phyloP scores from a whole-genome alignment of 2,329 filamentous ascomycete species.

The Colletotrichum sp. region DNA sequence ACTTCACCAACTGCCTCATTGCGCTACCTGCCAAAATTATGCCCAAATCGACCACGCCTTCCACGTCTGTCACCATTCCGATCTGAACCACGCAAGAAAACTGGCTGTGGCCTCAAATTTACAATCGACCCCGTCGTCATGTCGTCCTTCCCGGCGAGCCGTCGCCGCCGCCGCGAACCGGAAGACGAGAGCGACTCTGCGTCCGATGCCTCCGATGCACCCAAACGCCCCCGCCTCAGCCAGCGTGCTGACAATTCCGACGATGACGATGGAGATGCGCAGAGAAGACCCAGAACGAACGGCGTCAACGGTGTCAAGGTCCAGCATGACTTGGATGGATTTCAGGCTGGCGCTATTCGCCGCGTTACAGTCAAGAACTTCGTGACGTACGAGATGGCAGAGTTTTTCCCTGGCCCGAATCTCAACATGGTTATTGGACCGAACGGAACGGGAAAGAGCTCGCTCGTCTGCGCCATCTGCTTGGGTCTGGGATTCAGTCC shows the following conservation, averaged over 20 bases:
- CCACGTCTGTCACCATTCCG: neutral
- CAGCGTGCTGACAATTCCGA: slow-evolving; percentile 19
- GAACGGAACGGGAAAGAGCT: slow-evolving; percentile 98
- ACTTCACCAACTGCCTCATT: neutral
- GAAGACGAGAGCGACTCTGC: slow-evolving; percentile 42
- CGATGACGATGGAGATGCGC: slow-evolving; percentile 19
- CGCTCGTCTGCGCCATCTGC: slow-evolving; percentile 95
- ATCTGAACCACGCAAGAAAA: neutral
- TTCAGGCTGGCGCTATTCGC: slow-evolving; percentile 84
- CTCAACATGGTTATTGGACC: slow-evolving; percentile 98
- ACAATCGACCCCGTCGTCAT: neutral
- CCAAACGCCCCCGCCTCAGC: slow-evolving; percentile 42
- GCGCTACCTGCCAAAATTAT: neutral
- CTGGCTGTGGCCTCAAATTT: neutral
- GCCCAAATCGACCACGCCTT: neutral
- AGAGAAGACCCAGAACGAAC: slow-evolving; percentile 7
- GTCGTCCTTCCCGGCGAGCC: slow-evolving; percentile 4
- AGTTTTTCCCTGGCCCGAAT: slow-evolving; percentile 89
- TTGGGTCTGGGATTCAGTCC: slow-evolving; percentile 87
- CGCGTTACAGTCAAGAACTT: slow-evolving; percentile 88
- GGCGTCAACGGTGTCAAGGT: slow-evolving; percentile 11
- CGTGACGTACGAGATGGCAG: slow-evolving; percentile 91
- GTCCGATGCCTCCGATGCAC: slow-evolving; percentile 30
- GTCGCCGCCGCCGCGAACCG: slow-evolving; percentile 41
- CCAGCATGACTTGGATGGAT: slow-evolving; percentile 35